Percentiles rank a stretch among this genome's conserved stretches.
phyloP scores from a whole-genome alignment of 192 early-diverging fungal species.

The Phlyctochytrium arcticum region DNA sequence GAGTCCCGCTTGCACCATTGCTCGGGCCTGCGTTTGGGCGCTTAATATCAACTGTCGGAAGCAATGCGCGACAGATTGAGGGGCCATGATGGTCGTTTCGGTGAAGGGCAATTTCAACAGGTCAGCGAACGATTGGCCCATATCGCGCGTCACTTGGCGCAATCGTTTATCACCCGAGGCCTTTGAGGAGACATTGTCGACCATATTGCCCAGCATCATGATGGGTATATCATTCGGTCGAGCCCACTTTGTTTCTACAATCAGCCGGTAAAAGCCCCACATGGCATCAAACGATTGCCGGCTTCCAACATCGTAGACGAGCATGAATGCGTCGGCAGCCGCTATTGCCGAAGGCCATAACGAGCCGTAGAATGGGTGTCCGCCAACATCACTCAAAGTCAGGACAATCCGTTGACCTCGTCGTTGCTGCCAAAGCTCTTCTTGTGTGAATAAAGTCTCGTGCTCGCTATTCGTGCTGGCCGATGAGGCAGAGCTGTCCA shows the following conservation, averaged over 20 bases:
- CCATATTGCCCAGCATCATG: constrained; percentile 39
- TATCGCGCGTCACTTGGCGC: constrained; percentile 23
- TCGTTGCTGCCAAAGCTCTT: constrained; percentile 20
- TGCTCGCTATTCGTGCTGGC: constrained; percentile 11
- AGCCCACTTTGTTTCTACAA: constrained; percentile 26
- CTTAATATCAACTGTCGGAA: constrained; percentile 18
- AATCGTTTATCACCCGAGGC: constrained; percentile 13
- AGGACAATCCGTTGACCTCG: constrained; percentile 24
- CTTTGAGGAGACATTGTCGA: constrained; percentile 33
- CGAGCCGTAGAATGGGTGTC: constrained; percentile 23
- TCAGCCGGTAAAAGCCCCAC: constrained; percentile 25
- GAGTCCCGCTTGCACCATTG: not conserved
- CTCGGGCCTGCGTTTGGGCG: constrained; percentile 22
- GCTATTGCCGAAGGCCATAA: constrained; percentile 28
- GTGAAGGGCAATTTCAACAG: constrained; percentile 21
- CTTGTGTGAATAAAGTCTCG: constrained; percentile 4
- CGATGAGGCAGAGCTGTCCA: not conserved
- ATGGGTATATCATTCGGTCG: constrained; percentile 22
- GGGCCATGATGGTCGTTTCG: constrained; percentile 35
- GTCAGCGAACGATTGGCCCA: constrained; percentile 23
- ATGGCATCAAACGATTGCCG: constrained; percentile 28
- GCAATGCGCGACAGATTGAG: constrained; percentile 30
- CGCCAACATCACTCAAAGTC: constrained; percentile 32
- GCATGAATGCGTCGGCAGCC: constrained; percentile 38
- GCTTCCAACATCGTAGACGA: constrained; percentile 38